These are phyloP conservation scores for Musa schizocarpa DNA, from an alignment of 176 grass and related monocot species.

Conservation along the genomic window DNA sequence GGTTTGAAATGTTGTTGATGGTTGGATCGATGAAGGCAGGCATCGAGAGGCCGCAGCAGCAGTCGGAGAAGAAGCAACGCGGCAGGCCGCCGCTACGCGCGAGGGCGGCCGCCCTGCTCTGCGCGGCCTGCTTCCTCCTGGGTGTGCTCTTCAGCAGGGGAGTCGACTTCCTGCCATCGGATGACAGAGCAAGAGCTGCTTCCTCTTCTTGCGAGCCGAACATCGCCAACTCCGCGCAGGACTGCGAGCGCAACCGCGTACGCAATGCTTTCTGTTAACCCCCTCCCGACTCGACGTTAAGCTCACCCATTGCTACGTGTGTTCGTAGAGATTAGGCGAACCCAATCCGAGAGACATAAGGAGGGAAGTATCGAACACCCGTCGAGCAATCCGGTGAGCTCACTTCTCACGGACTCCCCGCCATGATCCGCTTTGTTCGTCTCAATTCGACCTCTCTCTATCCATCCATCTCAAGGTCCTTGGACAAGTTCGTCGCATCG, in stretches of 20 bases:
- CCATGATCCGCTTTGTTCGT: neutral
- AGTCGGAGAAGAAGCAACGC: conserved; percentile 18
- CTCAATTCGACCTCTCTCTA: neutral
- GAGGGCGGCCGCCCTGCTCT: conserved; percentile 40
- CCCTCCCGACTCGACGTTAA: neutral
- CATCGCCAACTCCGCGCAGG: conserved; percentile 8
- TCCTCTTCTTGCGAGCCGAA: conserved; percentile 21
- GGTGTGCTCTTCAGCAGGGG: conserved; percentile 50
- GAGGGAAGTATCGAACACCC: conserved; percentile 63
- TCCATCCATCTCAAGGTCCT: conserved; percentile 22
- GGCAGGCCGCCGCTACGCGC: conserved; percentile 31
- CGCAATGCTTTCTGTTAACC: neutral
- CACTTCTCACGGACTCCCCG: neutral
- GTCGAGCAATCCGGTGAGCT: conserved; percentile 63
- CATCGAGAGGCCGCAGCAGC: conserved; percentile 36
- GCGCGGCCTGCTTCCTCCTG: conserved; percentile 44
- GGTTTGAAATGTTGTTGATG: neutral
- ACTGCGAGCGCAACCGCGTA: conserved; percentile 49
- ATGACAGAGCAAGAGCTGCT: conserved; percentile 2
- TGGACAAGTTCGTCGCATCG: conserved; percentile 72
- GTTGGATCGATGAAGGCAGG: conserved; percentile 33
- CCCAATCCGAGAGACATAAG: conserved; percentile 35
- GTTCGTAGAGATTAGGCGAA: conserved; percentile 42
- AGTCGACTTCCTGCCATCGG: conserved; percentile 15
- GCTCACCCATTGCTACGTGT: neutral